Percentiles rank a stretch among this genome's conserved stretches.
Evolutionary conservation across 768 basidiomycete genomes (phyloP).

Genomic region (Tulasnella sp.): DNA sequence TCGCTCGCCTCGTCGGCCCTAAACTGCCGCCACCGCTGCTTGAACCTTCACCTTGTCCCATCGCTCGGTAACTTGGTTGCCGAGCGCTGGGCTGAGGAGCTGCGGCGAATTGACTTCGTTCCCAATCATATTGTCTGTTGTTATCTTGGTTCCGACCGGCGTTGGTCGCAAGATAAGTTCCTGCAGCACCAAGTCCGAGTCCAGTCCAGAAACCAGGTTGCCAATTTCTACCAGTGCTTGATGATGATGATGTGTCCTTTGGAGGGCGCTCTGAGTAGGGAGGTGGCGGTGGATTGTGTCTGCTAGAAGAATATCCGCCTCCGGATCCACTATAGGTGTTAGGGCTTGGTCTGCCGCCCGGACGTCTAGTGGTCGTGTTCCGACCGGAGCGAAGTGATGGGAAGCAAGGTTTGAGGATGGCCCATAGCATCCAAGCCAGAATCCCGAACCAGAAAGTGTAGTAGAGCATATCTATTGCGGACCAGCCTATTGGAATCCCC

Average conservation of each 20-base stretch:
- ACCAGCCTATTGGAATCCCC: slow-evolving; percentile 5
- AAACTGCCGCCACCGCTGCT: neutral
- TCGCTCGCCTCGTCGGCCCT: slow-evolving; percentile 20
- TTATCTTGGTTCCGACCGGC: slow-evolving; percentile 12
- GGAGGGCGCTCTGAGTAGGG: slow-evolving; percentile 55
- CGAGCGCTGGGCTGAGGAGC: neutral
- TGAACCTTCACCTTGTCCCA: slow-evolving; percentile 20
- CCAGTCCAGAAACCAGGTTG: slow-evolving; percentile 85
- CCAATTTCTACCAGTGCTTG: slow-evolving; percentile 44
- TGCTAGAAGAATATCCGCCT: slow-evolving; percentile 36
- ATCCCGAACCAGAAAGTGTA: slow-evolving; percentile 30
- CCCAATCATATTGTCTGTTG: slow-evolving; percentile 9
- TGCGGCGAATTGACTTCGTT: slow-evolving; percentile 2
- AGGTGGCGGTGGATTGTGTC: slow-evolving; percentile 43
- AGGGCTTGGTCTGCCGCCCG: slow-evolving; percentile 41
- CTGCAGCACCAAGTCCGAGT: slow-evolving; percentile 66
- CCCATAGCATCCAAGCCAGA: slow-evolving; percentile 44
- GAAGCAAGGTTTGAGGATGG: slow-evolving; percentile 54
- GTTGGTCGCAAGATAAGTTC: slow-evolving; percentile 42
- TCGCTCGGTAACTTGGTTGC: neutral
- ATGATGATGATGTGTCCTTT: slow-evolving; percentile 34
- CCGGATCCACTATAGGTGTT: slow-evolving; percentile 52
- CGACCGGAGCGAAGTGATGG: slow-evolving; percentile 37
- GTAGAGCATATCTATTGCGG: slow-evolving; percentile 20
- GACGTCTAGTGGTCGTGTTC: slow-evolving; percentile 34